Conservation (phyloP, 495 filamentous ascomycete genomes). For the Talaromyces stipitatus region DNA sequence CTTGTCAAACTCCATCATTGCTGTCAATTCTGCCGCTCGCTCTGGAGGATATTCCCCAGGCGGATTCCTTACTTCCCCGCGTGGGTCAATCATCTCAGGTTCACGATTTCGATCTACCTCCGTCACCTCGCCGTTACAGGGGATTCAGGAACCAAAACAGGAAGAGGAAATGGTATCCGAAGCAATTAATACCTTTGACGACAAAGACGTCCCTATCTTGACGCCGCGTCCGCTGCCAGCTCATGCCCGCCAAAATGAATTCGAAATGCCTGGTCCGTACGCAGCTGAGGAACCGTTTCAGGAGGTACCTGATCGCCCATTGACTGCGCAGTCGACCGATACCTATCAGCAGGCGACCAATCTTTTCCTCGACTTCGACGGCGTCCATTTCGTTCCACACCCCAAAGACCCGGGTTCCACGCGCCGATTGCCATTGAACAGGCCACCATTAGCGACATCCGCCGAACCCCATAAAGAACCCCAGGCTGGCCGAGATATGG, state of each 20-base stretch:
- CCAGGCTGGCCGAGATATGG: conserved; percentile 64
- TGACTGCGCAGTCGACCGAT: conserved; percentile 53
- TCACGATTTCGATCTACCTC: conserved; percentile 53
- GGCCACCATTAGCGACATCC: conserved; percentile 37
- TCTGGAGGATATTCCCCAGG: conserved; percentile 65
- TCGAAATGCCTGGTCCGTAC: conserved; percentile 15
- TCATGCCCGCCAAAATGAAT: conserved; percentile 14
- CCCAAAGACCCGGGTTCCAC: conserved; percentile 25
- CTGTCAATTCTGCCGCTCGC: conserved; percentile 56
- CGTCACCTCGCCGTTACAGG: conserved; percentile 41
- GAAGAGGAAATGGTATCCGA: conserved; percentile 34
- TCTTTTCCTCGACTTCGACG: conserved; percentile 89
- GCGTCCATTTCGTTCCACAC: conserved; percentile 66
- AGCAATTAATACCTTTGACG: conserved; percentile 10
- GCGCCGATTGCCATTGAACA: conserved; percentile 26
- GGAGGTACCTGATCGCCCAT: conserved; percentile 27
- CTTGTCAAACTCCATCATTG: conserved; percentile 56
- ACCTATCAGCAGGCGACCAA: conserved; percentile 60
- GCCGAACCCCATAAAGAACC: conserved; percentile 58
- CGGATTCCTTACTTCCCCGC: conserved; percentile 58
- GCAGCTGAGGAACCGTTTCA: neutral
- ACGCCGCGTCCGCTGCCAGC: conserved; percentile 19
- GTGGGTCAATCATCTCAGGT: conserved; percentile 50
- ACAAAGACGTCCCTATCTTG: conserved; percentile 9
- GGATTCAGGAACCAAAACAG: conserved; percentile 43